These are phyloP conservation scores for Gremmenia infestans DNA, from an alignment of 2,329 filamentous ascomycete genomes.

Conservation along the genomic window DNA sequence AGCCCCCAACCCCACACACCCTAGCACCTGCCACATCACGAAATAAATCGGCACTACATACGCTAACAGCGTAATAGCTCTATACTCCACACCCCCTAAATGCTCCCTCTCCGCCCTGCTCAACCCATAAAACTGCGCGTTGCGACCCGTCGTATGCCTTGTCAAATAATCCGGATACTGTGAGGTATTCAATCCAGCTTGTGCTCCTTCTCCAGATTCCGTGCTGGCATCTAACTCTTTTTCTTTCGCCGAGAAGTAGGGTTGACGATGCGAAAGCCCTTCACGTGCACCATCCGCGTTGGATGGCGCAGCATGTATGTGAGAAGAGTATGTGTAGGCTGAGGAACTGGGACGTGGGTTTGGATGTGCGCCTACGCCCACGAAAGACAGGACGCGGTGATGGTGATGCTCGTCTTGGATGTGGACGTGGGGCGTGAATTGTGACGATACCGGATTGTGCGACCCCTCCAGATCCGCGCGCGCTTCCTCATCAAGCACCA, in stretches of 20 bases:
- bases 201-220: background rate
- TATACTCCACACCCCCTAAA: conserved; percentile 60
- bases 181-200: conserved; percentile 3
- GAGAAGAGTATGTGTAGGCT: conserved; percentile 1
- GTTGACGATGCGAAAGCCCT: background rate
- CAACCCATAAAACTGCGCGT: conserved; percentile 51
- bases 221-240: too few species aligned
- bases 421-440: too few species aligned
- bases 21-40: conserved; percentile 52
- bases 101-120: conserved; percentile 48
- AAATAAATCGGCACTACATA: conserved; percentile 58
- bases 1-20: conserved; percentile 53
- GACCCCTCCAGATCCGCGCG: background rate
- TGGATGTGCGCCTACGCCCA: conserved; percentile 13
- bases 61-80: conserved; percentile 54
- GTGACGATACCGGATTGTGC: background rate
- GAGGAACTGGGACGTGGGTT: conserved; percentile 10
- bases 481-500: background rate
- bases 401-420: background rate
- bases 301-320: background rate
- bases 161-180: conserved; percentile 24
- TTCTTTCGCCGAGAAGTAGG: background rate
- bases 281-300: background rate
- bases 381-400: conserved; percentile 17
- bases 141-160: conserved; percentile 38